Evolutionary conservation across 2,329 filamentous ascomycete genomes (phyloP).

Genomic region (Aspergillus pseudotamarii): DNA sequence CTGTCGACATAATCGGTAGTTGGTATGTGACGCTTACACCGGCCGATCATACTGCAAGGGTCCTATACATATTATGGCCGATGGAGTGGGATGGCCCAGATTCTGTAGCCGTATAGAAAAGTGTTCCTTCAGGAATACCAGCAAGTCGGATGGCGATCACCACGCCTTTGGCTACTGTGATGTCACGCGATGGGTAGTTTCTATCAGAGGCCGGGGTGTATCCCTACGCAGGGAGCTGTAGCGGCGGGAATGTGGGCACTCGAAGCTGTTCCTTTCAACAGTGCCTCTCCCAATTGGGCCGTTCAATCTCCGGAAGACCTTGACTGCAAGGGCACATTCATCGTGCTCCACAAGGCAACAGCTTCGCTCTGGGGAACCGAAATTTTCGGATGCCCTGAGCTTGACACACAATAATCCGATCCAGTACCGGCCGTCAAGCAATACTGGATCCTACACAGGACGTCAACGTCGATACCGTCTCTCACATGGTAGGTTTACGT

Average conservation of each 20-base stretch:
- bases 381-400: neutral
- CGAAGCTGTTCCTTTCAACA: neutral
- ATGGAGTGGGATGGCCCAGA: neutral
- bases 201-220: neutral
- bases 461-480: neutral
- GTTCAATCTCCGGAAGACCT: neutral
- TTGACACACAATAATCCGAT: neutral
- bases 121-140: neutral
- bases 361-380: neutral
- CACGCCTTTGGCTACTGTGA: neutral
- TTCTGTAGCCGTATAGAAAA: neutral
- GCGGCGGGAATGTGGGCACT: neutral
- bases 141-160: neutral
- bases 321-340: constrained; percentile 1
- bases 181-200: neutral
- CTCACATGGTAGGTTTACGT: neutral
- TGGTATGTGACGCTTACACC: neutral
- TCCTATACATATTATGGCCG: neutral
- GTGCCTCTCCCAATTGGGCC: neutral
- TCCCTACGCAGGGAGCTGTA: neutral
- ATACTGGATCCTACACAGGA: neutral
- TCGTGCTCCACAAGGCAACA: neutral
- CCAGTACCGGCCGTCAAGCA: neutral
- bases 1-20: neutral
- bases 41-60: neutral